Percentiles rank a stretch among this genome's conserved stretches.
Conservation (phyloP, 2,329 filamentous ascomycete species). For the Geosmithia flava region DNA sequence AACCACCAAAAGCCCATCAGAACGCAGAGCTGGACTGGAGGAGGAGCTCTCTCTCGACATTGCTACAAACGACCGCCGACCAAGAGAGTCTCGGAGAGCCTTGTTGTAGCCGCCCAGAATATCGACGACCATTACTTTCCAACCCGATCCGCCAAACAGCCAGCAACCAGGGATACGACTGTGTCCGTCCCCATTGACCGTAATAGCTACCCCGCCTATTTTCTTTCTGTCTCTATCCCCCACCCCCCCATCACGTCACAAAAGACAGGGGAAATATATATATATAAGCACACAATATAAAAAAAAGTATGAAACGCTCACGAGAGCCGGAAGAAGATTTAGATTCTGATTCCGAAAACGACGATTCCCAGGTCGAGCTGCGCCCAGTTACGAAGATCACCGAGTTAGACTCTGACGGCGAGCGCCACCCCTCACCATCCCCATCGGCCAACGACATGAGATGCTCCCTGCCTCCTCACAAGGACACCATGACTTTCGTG, state of each 20-base stretch:
- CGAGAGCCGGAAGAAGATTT: slow-evolving; percentile 41
- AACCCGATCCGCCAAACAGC: not conserved
- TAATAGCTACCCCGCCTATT: slow-evolving; percentile 2
- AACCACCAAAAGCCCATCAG: not conserved
- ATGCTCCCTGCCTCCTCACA: slow-evolving; percentile 75
- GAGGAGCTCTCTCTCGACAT: too few relatives aligned
- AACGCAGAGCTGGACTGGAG: too few relatives aligned
- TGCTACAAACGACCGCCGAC: too few relatives aligned
- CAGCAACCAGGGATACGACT: not conserved
- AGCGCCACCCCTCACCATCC: not conserved
- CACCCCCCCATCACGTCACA: slow-evolving; percentile 3
- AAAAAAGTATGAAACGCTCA: slow-evolving; percentile 46
- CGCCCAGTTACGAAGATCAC: slow-evolving; percentile 37
- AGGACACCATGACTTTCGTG: slow-evolving; percentile 54
- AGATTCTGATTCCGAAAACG: slow-evolving; percentile 14
- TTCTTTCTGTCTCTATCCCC: not conserved
- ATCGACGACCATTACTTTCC: too few relatives aligned
- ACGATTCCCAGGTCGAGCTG: slow-evolving; percentile 2
- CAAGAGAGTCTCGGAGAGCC: too few relatives aligned
- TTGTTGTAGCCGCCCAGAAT: too few relatives aligned
- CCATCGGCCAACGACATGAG: slow-evolving; percentile 40
- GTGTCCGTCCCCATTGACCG: not conserved
- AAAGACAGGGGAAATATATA: not conserved
- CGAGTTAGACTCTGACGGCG: slow-evolving; percentile 38
- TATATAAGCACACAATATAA: not conserved